Percentiles rank a stretch among this genome's conserved stretches.
phyloP scores from a whole-genome alignment of 2,329 filamentous ascomycete genomes.

The Diaporthe velutina region DNA sequence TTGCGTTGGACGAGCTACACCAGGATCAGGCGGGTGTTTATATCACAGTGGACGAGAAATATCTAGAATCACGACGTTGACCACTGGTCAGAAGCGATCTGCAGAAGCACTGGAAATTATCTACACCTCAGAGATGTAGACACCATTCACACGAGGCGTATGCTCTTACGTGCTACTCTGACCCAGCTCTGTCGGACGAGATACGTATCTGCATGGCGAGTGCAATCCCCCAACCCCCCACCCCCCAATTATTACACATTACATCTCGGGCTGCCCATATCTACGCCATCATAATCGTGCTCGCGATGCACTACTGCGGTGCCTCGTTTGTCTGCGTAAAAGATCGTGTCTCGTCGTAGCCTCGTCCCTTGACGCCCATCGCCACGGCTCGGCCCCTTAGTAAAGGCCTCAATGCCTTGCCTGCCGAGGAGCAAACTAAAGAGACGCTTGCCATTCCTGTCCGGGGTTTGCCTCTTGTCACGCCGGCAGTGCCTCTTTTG shows the following conservation, averaged over 20 bases:
- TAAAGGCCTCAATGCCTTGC: background rate
- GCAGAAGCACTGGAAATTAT: background rate
- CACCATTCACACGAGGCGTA: background rate
- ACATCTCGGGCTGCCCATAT: background rate
- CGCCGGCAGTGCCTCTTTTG: background rate
- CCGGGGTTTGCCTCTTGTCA: background rate
- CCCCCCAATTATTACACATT: constrained; percentile 13
- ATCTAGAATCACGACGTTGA: too few species aligned
- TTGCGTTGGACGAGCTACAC: background rate
- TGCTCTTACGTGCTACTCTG: background rate
- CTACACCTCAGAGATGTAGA: too few species aligned
- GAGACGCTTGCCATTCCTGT: too few species aligned
- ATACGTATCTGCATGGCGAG: background rate
- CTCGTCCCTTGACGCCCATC: background rate
- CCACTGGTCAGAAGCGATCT: background rate
- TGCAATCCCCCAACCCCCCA: too few species aligned
- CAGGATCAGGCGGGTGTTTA: too few species aligned
- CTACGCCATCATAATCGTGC: background rate
- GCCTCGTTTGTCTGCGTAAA: background rate
- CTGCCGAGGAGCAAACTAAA: background rate
- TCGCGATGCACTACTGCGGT: too few species aligned
- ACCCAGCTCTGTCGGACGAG: too few species aligned
- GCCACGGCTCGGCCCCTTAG: background rate
- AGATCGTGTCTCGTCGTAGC: background rate
- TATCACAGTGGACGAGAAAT: too few species aligned